Evolutionary conservation across 305 asterid genomes (phyloP), one percentile per base, ranked within the genome.

Genomic region (Fraxinus albicans): DNA sequence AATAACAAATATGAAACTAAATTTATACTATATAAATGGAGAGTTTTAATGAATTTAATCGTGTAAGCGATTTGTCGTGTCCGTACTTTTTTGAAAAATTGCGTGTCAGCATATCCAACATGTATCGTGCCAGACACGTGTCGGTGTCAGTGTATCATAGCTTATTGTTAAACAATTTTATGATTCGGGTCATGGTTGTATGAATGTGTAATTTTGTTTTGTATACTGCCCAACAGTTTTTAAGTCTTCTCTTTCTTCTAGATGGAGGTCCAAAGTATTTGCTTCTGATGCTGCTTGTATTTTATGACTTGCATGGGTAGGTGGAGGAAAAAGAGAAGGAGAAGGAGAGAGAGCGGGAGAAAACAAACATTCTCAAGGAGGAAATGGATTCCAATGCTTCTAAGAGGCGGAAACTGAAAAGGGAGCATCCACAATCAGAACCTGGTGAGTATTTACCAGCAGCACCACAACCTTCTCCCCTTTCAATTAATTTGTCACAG

Each of bases 381-480:
- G 99, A 97, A 72, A 31, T 88, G 79, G 98, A 97, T 86, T 80
- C 89, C 81, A 93, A 88, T 88, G 94, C 94, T 84, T 90, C 98
- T 8, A 97, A 95, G 94, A 92, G 98, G 87, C 93, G 99, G 83
- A 95, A 94, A 86, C 91, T 95, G 77, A 97, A 97, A 85, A 88
- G 99, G 85, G 99, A 97, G 87, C 98, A 94, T 79, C 73, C 92
- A 77, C 79, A 93, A 10, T 87, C 95, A 42, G 99, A 97, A 89
- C 97, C 97, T 79, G 99, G 99, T 31, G 99, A 97, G 84, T 97
- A 91, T 91, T 89, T 92, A 78, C 97, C 98, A 63, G 88, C 91
- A 1, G 88, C 89, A 70, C 90, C 94, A 65, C 83, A 94, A 53
- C 86, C 97, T 19, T 90, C 93, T 60, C 85, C 91, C 76, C 87